Evolutionary conservation across 164 flowering plant species (phyloP), one percentile per base, ranked within the genome.

Genomic region (Vitis amurensis): DNA sequence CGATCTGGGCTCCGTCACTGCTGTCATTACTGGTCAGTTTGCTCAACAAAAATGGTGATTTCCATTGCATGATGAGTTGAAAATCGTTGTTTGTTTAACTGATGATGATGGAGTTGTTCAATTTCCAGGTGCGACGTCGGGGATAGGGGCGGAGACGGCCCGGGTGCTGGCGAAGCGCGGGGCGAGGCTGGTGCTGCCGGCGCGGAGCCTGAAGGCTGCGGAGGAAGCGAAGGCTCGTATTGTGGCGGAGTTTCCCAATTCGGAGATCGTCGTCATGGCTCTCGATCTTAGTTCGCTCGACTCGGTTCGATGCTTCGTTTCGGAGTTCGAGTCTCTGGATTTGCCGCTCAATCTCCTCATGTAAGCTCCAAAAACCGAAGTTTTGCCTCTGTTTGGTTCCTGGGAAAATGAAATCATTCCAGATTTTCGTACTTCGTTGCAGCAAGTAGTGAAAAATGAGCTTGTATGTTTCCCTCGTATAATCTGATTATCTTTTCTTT

Each of bases 141-240:
- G 99, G 63, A 93, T 95, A 70, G 99, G 99, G 44, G 97, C 92
- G 0, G 99, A 95, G 81, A 93, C 97, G 79, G 99, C 99, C 14
- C 80, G 97, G 27, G 91, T 89, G 13, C 68, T 95, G 74, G 99
- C 98, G 0, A 93, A 81, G 79, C 82, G 95, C 13, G 98, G 98
- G 0, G 94, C 88, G 6, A 70, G 91, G 78, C 74, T 95, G 27
- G 84, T 95, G 19, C 72, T 96, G 1, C 99, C 99, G 61, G 95
- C 90, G 15, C 79, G 98, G 75, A 89, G 67, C 74, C 55, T 83
- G 19, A 92, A 93, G 73, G 89, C 94, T 3, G 99, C 97, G 0
- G 98, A 88, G 80, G 97, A 91, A 2, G 70, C 92, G 0, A 85
- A 77, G 79, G 85, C 87, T 1, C 83, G 94, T 9, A 90, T 96